Evolutionary conservation across 352 stramenopile genomes (phyloP).

Genomic region (Ophiocytium majus): DNA sequence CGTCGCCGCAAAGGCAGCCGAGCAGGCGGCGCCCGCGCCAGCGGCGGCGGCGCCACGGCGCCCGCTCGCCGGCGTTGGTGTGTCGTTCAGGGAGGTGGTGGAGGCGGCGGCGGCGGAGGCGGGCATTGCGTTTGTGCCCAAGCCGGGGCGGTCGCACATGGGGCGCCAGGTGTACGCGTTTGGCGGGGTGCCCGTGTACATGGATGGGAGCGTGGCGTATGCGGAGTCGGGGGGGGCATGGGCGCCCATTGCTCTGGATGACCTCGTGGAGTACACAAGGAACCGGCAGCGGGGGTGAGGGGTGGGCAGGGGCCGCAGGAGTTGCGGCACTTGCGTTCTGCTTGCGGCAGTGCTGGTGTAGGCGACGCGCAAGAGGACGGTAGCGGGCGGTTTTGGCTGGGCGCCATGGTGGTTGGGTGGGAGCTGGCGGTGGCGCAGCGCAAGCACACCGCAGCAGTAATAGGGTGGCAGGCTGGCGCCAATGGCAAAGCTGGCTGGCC

Average conservation of each 20-base stretch:
- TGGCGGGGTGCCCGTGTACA: conserved; percentile 41
- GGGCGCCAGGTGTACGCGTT: conserved; percentile 50
- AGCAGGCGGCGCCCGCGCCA: background rate
- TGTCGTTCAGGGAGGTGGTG: conserved; percentile 49
- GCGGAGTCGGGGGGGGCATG: conserved; percentile 36
- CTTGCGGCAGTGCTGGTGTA: too few species aligned
- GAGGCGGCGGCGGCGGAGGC: conserved; percentile 29
- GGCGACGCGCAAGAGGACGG: too few species aligned
- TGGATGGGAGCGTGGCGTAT: conserved; percentile 49
- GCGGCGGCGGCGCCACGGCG: background rate
- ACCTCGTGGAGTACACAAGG: conserved; percentile 34
- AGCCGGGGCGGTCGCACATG: conserved; percentile 39
- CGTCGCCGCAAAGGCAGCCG: background rate
- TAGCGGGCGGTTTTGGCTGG: too few species aligned
- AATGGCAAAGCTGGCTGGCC: too few species aligned
- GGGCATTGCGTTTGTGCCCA: conserved; percentile 46
- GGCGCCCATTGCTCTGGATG: conserved; percentile 38
- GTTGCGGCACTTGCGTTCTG: too few species aligned
- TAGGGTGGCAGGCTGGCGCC: too few species aligned
- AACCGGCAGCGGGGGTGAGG: conserved; percentile 23
- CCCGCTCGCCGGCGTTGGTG: conserved; percentile 12
- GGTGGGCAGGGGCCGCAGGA: too few species aligned
- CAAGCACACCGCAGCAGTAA: too few species aligned
- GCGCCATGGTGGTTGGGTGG: too few species aligned
- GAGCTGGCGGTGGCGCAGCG: too few species aligned